These are phyloP conservation scores for Phytophthora vignae DNA, from an alignment of 352 stramenopile species.

Conservation along the genomic window DNA sequence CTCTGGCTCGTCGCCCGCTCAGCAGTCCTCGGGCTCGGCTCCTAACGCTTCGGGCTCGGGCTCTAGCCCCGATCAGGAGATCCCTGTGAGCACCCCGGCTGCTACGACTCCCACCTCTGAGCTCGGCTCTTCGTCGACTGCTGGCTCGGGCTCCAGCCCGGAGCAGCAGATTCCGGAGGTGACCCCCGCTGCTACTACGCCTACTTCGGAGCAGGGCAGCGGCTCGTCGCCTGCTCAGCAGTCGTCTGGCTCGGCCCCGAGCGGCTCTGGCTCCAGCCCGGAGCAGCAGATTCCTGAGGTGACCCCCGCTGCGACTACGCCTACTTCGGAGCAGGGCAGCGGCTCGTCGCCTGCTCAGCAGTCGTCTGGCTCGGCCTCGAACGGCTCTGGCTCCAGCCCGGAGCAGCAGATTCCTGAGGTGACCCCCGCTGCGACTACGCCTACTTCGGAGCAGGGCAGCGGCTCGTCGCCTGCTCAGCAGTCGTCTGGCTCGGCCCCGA, in stretches of 20 bases:
- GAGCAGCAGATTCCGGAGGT: not conserved
- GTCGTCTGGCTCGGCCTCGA: too few relatives aligned
- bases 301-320: too few relatives aligned
- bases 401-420: not conserved
- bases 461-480: not conserved
- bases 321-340: too few relatives aligned
- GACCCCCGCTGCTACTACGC: not conserved
- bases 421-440: not conserved
- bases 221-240: constrained; percentile 7
- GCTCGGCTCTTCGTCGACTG: not conserved
- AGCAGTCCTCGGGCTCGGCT: not conserved
- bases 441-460: too few relatives aligned
- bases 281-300: not conserved
- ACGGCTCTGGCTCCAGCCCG: too few relatives aligned
- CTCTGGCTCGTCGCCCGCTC: not conserved
- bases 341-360: too few relatives aligned
- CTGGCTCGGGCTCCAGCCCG: not conserved
- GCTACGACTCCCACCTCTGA: constrained; percentile 1
- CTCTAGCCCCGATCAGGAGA: constrained; percentile 7
- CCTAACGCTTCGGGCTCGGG: not conserved
- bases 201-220: not conserved
- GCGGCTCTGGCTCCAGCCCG: not conserved
- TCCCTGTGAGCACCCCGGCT: not conserved
- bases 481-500: too few relatives aligned
- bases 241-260: not conserved